phyloP scores from a whole-genome alignment of 306 rosid genomes.

The Medicago arabica region DNA sequence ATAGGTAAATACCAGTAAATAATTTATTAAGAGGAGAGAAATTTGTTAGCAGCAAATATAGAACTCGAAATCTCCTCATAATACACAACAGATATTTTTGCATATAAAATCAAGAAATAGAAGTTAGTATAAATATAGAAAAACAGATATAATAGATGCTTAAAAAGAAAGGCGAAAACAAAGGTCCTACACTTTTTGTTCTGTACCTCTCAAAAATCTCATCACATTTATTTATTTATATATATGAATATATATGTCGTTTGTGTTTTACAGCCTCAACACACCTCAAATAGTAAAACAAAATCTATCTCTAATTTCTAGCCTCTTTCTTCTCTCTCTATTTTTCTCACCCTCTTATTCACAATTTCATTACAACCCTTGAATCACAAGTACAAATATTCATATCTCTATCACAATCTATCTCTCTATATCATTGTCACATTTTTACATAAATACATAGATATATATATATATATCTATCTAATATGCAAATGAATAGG shows the following conservation, averaged over 20 bases:
- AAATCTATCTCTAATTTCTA: conserved; percentile 41
- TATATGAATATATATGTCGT: conserved; percentile 15
- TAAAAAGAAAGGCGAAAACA: conserved; percentile 29
- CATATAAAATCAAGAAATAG: not conserved
- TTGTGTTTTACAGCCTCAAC: conserved; percentile 10
- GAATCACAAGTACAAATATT: not conserved
- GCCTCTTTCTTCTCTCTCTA: conserved; percentile 20
- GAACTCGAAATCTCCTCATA: too few relatives aligned
- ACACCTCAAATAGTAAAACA: conserved; percentile 26
- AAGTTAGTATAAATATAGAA: not conserved
- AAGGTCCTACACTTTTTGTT: conserved; percentile 38
- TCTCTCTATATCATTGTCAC: not conserved
- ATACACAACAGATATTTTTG: not conserved
- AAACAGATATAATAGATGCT: not conserved
- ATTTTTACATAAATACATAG: not conserved
- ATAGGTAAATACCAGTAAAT: too few relatives aligned
- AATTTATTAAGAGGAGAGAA: too few relatives aligned
- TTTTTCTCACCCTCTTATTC: not conserved
- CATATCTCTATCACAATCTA: not conserved
- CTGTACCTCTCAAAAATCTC: conserved; percentile 35
- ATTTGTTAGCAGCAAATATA: too few relatives aligned
- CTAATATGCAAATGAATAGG: conserved; percentile 30
- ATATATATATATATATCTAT: too few relatives aligned
- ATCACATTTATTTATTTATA: not conserved
- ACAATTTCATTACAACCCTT: not conserved